These are phyloP conservation scores for Solanum sparsipilum DNA, from an alignment of 257 asterid genomes.

Conservation along the genomic window DNA sequence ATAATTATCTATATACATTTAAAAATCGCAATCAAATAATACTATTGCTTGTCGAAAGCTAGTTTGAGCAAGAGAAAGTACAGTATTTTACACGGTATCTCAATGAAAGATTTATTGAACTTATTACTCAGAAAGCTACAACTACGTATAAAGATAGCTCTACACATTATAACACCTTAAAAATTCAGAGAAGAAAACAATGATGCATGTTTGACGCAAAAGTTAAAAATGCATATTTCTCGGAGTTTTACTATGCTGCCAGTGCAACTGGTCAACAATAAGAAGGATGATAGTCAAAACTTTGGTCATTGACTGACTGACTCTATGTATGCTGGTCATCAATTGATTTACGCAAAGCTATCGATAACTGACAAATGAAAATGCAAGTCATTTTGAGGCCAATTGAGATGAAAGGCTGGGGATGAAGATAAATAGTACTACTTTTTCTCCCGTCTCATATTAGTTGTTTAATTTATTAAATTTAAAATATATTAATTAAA, in stretches of 20 bases:
- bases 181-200: background rate
- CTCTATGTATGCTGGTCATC: background rate
- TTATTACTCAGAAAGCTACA: background rate
- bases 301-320: background rate
- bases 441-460: too few relatives aligned
- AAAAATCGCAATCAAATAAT: too few relatives aligned
- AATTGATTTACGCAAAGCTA: background rate
- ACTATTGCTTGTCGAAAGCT: too few relatives aligned
- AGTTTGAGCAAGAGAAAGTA: too few relatives aligned
- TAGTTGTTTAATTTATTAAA: accelerated
- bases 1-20: too few relatives aligned
- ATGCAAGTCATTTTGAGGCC: background rate
- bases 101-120: background rate
- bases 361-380: background rate
- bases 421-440: background rate
- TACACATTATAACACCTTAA: background rate
- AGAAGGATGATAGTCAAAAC: background rate
- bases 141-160: background rate
- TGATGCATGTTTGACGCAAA: background rate
- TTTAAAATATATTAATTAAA: too few relatives aligned
- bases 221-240: too few relatives aligned
- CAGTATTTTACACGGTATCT: background rate
- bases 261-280: background rate
- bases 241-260: background rate
- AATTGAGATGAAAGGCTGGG: background rate